phyloP scores from a whole-genome alignment of 345 rosid species.

The Boechera stricta region DNA sequence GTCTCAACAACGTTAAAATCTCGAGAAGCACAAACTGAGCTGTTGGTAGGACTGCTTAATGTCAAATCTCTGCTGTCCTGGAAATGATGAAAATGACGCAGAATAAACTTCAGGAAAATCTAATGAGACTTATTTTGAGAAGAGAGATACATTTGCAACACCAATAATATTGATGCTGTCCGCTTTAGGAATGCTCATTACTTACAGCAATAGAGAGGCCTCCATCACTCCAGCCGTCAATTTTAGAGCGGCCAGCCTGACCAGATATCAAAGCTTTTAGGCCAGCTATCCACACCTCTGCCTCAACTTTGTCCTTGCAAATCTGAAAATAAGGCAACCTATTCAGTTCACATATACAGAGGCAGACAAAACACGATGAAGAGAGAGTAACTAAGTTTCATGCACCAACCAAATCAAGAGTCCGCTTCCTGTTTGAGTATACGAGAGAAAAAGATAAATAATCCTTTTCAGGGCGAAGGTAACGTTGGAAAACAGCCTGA shows the following conservation, averaged over 20 bases:
- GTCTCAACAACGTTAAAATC: constrained; percentile 71
- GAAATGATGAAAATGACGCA: constrained; percentile 31
- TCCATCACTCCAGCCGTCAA: constrained; percentile 94
- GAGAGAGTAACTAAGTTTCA: constrained; percentile 27
- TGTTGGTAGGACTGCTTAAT: constrained; percentile 79
- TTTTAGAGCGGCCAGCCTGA: constrained; percentile 91
- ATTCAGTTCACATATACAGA: constrained; percentile 30
- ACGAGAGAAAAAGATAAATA: constrained; percentile 90
- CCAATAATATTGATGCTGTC: constrained; percentile 1
- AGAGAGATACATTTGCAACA: not conserved
- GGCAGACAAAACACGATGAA: not conserved
- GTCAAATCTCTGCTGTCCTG: constrained; percentile 95
- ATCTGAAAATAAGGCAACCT: constrained; percentile 54
- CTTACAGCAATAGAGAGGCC: constrained; percentile 86
- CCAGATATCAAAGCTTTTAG: constrained; percentile 77
- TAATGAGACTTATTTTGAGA: not conserved
- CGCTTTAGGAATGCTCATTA: constrained; percentile 5
- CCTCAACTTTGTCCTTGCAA: constrained; percentile 96
- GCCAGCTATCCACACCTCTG: constrained; percentile 91
- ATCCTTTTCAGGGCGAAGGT: constrained; percentile 83
- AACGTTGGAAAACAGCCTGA: constrained; percentile 90
- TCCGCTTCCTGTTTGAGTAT: constrained; percentile 80
- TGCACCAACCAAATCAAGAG: constrained; percentile 93
- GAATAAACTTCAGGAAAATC: constrained; percentile 30
- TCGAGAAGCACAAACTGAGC: constrained; percentile 71